Percentiles rank a stretch among this genome's conserved stretches.
These are phyloP conservation scores for Salvia miltiorrhiza DNA, from an alignment of 257 asterid genomes.

Conservation along the genomic window DNA sequence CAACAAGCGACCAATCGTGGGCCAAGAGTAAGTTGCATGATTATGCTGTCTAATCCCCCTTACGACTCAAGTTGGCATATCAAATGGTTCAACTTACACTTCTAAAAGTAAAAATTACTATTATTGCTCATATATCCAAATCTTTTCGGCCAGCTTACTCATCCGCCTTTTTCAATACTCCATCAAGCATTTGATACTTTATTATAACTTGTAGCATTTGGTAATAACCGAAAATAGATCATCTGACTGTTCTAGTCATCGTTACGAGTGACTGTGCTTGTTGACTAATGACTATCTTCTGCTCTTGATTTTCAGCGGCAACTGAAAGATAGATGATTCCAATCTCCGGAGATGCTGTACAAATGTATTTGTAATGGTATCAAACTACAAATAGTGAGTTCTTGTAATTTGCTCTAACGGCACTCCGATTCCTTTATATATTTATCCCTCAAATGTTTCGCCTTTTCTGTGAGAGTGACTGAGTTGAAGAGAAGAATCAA, in stretches of 20 bases:
- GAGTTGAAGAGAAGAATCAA: background rate
- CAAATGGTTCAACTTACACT: background rate
- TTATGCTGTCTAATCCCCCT: background rate
- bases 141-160: background rate
- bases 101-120: background rate
- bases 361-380: constrained; percentile 11
- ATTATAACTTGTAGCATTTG: background rate
- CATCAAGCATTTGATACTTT: background rate
- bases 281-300: constrained; percentile 22
- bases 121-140: background rate
- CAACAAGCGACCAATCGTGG: constrained; percentile 70
- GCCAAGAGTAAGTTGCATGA: constrained; percentile 60
- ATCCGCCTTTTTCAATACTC: background rate
- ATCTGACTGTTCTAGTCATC: background rate
- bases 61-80: background rate
- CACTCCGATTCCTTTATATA: background rate
- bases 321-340: constrained; percentile 63
- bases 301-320: constrained; percentile 53
- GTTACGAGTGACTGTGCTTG: background rate
- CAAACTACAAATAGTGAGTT: constrained; percentile 2
- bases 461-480: background rate
- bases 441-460: background rate
- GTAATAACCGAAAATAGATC: background rate
- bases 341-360: constrained; percentile 17
- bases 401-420: background rate